Evolutionary conservation across 2,329 filamentous ascomycete species (phyloP), one percentile per base, ranked within the genome.

Genomic region (Parasarocladium wereldwijsianum): DNA sequence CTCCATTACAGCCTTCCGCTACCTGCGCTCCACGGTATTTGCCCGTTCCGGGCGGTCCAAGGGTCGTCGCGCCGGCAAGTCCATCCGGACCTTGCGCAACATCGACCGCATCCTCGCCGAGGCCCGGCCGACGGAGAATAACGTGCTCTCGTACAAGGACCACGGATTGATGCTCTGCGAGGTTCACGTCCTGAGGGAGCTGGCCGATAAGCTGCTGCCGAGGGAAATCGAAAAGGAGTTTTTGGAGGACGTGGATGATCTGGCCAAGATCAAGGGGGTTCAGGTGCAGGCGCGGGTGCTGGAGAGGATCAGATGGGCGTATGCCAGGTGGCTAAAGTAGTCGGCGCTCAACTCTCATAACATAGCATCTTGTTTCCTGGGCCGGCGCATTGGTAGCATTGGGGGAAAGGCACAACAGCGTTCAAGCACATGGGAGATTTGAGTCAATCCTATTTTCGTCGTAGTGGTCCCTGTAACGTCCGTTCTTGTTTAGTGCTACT

Each of bases 151-250:
- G 2, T 94, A 93, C 60, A 92, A 87, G 52, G 85, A 96, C 42
- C 84, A 93, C 43, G 90, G 90, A 2, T 59, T 94, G 35, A 58
- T 98, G 24, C 63, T 98, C 4, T 93, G 84, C 49, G 87, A 98
- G 50, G 77, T 87, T 4, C 85, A 96, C 43, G 66, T 85, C 17
- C 60, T 98, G 31, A 71, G 85, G 26, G 70, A 70, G 41, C 66
- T 79, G 25, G 48, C 52, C 10, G 40, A 42, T 15, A 62, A 58
- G 14, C 55, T 85, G 23, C 69, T 96, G 40, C 84, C 84, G 0
- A 63, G 69, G 2, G 70, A 81, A 24, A 68, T 92, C 9, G 75
- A 78, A 45, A 73, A 76, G 42, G 86, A 94, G 43, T 94, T 98
- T 44, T 55, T 85, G 33, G 81, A 93, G 50, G 90, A 98, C 47